Evolutionary conservation across 805 yeast genomes (phyloP).

Genomic region (Myxozyma lipomycoides): DNA sequence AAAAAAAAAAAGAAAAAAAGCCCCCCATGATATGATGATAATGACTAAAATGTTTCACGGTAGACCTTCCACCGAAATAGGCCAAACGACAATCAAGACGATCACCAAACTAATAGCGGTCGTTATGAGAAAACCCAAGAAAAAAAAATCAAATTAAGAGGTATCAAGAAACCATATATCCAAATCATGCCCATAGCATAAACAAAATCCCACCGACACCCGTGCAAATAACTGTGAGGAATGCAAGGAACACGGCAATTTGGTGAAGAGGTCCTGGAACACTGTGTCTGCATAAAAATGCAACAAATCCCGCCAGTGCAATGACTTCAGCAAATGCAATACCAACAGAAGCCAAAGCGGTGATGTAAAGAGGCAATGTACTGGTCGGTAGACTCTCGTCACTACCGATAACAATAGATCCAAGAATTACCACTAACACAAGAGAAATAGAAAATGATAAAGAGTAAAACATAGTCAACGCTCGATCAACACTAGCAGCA

Average conservation of each 20-base stretch:
- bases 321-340: slow-evolving; percentile 44
- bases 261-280: slow-evolving; percentile 44
- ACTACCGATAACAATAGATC: slow-evolving; percentile 43
- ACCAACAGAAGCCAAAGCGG: slow-evolving; percentile 35
- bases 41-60: no score
- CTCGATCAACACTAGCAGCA: slow-evolving; percentile 12
- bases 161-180: neutral
- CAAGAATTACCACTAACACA: slow-evolving; percentile 43
- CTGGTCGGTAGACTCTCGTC: slow-evolving; percentile 31
- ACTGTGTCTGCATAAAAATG: slow-evolving; percentile 43
- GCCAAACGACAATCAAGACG: neutral
- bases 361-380: slow-evolving; percentile 37
- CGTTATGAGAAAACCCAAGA: neutral
- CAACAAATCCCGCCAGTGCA: slow-evolving; percentile 44
- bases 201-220: slow-evolving; percentile 44
- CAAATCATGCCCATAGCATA: neutral
- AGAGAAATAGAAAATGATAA: slow-evolving; percentile 35
- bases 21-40: no score
- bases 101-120: neutral
- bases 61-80: no score
- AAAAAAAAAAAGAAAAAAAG: neutral
- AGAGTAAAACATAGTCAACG: slow-evolving; percentile 25
- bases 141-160: neutral
- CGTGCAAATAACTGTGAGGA: slow-evolving; percentile 41
- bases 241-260: slow-evolving; percentile 43